Evolutionary conservation across 768 basidiomycete species (phyloP).

Genomic region (Suillus subluteus): DNA sequence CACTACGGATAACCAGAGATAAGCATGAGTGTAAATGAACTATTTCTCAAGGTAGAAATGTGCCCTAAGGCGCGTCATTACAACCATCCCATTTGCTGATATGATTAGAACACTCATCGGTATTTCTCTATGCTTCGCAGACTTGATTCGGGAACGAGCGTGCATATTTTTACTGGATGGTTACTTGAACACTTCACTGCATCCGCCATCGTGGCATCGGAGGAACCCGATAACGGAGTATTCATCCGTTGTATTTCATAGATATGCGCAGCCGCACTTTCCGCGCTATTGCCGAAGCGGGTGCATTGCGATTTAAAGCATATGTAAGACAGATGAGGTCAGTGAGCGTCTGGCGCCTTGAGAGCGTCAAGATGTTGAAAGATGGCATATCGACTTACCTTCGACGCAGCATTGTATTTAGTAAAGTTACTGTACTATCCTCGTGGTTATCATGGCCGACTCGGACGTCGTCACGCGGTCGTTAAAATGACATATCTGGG

Average conservation of each 20-base stretch:
- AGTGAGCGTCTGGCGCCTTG: not conserved
- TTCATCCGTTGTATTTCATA: not conserved
- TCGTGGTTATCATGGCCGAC: not conserved
- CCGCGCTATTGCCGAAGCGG: not conserved
- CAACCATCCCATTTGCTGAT: not conserved
- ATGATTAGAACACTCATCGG: not conserved
- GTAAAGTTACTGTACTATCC: not conserved
- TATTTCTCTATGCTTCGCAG: not conserved
- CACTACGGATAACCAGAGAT: not conserved
- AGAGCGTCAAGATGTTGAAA: not conserved
- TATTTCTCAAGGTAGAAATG: not conserved
- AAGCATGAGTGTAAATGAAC: not conserved
- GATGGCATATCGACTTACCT: not conserved
- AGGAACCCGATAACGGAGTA: not conserved
- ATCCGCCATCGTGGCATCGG: not conserved
- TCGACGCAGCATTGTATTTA: not conserved
- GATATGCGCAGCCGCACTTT: not conserved
- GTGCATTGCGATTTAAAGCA: too few species aligned
- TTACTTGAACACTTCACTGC: not conserved
- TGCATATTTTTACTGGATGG: not conserved
- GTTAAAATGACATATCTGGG: not conserved
- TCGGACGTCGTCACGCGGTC: not conserved
- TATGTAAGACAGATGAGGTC: not conserved
- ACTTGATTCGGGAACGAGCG: not conserved
- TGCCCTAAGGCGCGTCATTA: not conserved